Evolutionary conservation across 495 filamentous ascomycete species (phyloP), one percentile per base, ranked within the genome.

Genomic region (Apiosordaria backusii): DNA sequence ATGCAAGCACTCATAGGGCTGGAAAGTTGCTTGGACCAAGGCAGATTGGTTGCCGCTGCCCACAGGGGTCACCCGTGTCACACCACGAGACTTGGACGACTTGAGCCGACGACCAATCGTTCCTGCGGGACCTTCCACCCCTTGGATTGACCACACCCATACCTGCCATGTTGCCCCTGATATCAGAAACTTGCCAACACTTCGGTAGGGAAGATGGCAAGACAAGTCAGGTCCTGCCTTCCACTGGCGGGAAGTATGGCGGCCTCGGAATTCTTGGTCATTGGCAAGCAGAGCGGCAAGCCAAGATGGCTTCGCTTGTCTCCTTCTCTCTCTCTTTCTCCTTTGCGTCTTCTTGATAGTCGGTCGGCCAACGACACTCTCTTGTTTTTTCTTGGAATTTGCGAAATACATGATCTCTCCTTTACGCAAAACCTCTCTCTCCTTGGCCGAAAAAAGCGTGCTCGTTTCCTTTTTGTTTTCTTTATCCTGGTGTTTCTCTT

Each of bases 381-480:
- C 22, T 55, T 19, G 52, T 22, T 55, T 55, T 55, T 55, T 55
- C 22, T 55, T 55, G 52, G 52, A 55, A 23, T 55, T 55, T 55
- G 35, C 35, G 35, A 45, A 45, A 7, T 10, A 45, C 35, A 7
- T 55, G 22, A 23, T 55, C 52, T 55, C 52, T 21, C 22, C 52
- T 55, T 55, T 19, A 19, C 52, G 9, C 52, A 23, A 55, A 55
- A 21, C 52, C 52, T 55, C 52, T 45, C 35, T 45, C 16, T 45
- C 35, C 35, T 45, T 13, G 35, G 10, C 35, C 35, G 35, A 45
- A 45, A n/a, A 16, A 55, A 23, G 52, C 52, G 52, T 55, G 52
- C n/a, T 55, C 7, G 52, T 6, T 55, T 55, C 52, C 22, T 55
- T 13, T 50, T 55, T 55, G 22, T 55, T 55, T 23, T 55, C 4